A percentile compares a stretch with the other conserved stretches of the same genome.
These are phyloP conservation scores for Gymnopus androsaceus DNA, from an alignment of 1,284 basidiomycete genomes.

Conservation along the genomic window DNA sequence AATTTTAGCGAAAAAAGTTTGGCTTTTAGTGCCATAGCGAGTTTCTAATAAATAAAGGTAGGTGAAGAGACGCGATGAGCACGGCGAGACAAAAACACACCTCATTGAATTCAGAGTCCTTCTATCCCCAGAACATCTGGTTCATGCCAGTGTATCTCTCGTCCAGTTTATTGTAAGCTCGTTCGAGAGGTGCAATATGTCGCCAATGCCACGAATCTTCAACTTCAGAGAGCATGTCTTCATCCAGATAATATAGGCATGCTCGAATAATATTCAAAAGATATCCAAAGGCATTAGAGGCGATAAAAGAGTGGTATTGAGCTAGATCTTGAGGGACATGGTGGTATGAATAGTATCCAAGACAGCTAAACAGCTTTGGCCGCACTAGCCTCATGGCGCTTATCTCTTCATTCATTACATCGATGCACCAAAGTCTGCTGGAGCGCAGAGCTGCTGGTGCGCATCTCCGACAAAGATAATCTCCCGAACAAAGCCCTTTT, in stretches of 20 bases:
- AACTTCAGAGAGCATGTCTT: slow-evolving; percentile 1
- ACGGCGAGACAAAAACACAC: background rate
- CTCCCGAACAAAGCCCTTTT: no score
- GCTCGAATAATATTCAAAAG: slow-evolving; percentile 7
- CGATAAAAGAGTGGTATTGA: background rate
- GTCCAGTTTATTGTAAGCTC: background rate
- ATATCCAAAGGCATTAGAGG: slow-evolving; percentile 2
- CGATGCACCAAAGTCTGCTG: no score
- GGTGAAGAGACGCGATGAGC: background rate
- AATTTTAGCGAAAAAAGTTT: background rate
- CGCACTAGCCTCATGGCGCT: no score
- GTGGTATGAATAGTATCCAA: no score
- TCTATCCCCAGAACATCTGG: slow-evolving; percentile 1
- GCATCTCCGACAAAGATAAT: no score
- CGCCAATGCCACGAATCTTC: slow-evolving; percentile 7
- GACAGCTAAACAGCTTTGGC: no score
- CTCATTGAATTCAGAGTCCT: background rate
- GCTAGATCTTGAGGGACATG: background rate
- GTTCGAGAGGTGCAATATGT: background rate
- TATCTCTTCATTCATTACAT: no score
- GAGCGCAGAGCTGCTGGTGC: no score
- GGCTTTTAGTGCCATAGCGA: slow-evolving; percentile 3
- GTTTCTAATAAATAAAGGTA: background rate
- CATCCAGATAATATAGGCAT: slow-evolving; percentile 7
- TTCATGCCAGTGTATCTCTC: background rate